Evolutionary conservation across 2,329 filamentous ascomycete species (phyloP), one percentile per base, ranked within the genome.

Genomic region (Penicillium nordicum): DNA sequence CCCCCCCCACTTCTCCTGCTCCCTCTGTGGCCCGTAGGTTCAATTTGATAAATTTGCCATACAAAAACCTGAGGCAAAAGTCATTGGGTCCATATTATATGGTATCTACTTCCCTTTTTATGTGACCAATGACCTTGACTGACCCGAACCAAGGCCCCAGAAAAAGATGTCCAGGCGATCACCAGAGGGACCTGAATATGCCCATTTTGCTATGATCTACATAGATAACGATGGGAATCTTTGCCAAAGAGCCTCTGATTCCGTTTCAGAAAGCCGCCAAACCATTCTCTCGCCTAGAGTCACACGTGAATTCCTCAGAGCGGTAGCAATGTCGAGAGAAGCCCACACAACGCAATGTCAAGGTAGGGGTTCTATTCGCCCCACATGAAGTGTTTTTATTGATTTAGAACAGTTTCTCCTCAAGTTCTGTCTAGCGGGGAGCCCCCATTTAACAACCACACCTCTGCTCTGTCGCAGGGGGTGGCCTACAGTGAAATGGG

Each of bases 181-280:
- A 43, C 58, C 58, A 37, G 63, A 64, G 37, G 63, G 61, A 16
- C 53, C 63, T 50, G 55, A 57, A 4, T 69, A 61, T 50, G 55
- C 62, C 8, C 69, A 72, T 52, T 72, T 67, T 62, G 69, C 69
- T 43, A 57, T 72, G 16, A 69, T 72, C 27, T 72, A 71, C 41
- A 65, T 70, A 30, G 68, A 71, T 45, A 58, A 64, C 29, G 57
- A 61, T 48, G 69, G 69, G 6, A 69, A 71, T 46, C 63, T 72
- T 12, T 64, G 68, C 23, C 65, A 71, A 29, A 63, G 66, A 50
- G 63, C 69, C 10, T 72, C 69, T 11, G 62, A 61, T 1, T 72
- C 69, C 8, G 62, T 72, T 32, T 66, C 63, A 8, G 58, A 66
- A 18, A 69, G 63, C 37, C 66, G 64, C 23, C 63, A 71, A 29